Base-by-base conservation (phyloP, 208 protist species). In the Leishmania martiniquensis region DNA sequence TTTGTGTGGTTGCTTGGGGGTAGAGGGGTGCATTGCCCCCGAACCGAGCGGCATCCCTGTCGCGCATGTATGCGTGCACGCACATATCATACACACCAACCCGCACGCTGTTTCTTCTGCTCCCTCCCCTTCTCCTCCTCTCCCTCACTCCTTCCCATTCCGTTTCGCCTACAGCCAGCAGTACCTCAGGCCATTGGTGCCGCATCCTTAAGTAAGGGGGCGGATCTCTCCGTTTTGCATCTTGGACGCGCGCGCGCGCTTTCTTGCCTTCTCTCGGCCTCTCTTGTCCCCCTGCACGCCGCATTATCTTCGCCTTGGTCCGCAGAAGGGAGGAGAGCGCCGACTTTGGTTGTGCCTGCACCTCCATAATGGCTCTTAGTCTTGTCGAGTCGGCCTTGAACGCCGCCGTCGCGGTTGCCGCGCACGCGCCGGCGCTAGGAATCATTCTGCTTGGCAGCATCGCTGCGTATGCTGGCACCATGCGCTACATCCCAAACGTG, bases 401-500 rank as follows among this genome's bases (percentile, higher is more conserved):
- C 69, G 83, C 84, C 13, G 22, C 71, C 7, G 20, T 82, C 17
- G 88, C 85, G 13, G 66, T 94, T 12, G 74, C 66, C 39, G 69
- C 54, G 32, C 85, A 97, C 75, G 71, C 62, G 45, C 71, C 78
- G 34, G 93, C 91, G 78, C 83, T 96, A 2, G 20, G 60, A 20
- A 6, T 91, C 44, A 89, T 92, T 59, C n/a, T 82, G 1, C 45
- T 89, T 20, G 84, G 76, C 71, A 87, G 90, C 77, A 76, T 95
- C 22, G 42, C 90, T 15, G 94, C 93, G 6, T 97, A 96, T 85
- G 15, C 55, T 15, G 65, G 90, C 47, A 90, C 92, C 0, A 49
- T 82, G 32, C 84, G 90, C 74, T 96, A 91, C 83, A 91, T 97
- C 70, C 88, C 87, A 34, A 70, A 55, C 32, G 90, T 86, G 17